Conservation (phyloP, 2,329 filamentous ascomycete genomes). For the Thelonectria discophora region DNA sequence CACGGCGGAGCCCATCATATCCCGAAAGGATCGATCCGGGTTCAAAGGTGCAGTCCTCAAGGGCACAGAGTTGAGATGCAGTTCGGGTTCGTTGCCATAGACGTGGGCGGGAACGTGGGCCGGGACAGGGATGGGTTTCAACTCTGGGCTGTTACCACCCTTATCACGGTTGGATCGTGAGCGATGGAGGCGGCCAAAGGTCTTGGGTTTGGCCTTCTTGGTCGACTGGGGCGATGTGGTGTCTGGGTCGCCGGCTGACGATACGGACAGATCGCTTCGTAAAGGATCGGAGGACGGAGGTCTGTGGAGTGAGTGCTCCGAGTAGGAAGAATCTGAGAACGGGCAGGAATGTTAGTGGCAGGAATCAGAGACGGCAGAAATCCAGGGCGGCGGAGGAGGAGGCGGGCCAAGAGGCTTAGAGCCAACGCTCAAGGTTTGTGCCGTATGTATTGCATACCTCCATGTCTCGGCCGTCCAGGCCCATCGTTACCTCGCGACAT, state of each 20-base stretch:
- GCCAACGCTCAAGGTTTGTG: conserved; percentile 26
- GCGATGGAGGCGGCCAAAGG: conserved; percentile 62
- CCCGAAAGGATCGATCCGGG: conserved; percentile 72
- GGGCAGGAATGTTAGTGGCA: conserved; percentile 36
- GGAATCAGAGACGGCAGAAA: conserved; percentile 3
- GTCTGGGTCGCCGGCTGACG: conserved; percentile 60
- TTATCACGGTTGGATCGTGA: conserved; percentile 62
- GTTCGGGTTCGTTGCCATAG: conserved; percentile 39
- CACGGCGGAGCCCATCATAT: conserved; percentile 71
- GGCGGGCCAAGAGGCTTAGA: conserved; percentile 31
- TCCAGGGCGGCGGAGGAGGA: conserved; percentile 20
- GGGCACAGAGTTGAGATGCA: conserved; percentile 44
- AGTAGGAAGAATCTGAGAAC: conserved; percentile 39
- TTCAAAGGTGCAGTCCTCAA: conserved; percentile 71
- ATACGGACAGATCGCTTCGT: conserved; percentile 62
- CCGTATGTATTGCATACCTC: conserved; percentile 46
- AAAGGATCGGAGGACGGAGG: conserved; percentile 54
- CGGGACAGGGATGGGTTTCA: conserved; percentile 41
- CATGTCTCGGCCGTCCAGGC: conserved; percentile 41
- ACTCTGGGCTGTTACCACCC: conserved; percentile 53
- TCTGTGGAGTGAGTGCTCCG: conserved; percentile 50
- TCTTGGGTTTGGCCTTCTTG: conserved; percentile 63
- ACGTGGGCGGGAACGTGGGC: conserved; percentile 20
- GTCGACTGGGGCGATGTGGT: conserved; percentile 43
- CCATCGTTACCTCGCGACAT: conserved; percentile 51